Base-by-base conservation (phyloP, 257 asterid species). In the Asclepias syriaca region DNA sequence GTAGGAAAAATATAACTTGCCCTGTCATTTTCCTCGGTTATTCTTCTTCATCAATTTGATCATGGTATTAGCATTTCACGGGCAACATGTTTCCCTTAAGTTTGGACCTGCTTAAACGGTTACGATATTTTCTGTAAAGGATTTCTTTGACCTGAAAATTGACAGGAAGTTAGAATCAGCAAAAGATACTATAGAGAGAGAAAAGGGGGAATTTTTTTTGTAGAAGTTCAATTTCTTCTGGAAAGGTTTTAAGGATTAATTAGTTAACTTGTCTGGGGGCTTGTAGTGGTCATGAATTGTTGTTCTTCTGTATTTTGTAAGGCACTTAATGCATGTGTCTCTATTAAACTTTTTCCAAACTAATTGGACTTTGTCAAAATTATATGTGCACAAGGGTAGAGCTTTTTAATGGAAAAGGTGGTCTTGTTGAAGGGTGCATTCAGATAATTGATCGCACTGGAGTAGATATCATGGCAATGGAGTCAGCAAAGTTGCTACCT, bases 401-500 rank as follows among this genome's bases (percentile, higher is more conserved):
- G 90, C 95, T 94, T 77, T 94, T 91, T 79, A 84, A 94, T 79
- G 97, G 98, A 67, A 94, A 94, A 77, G 98, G 98, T 43, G 88
- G 89, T 50, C 81, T 94, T 74, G 83, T 94, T 68, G 95, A 88
- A 81, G 98, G 97, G 6, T 88, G 86, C 75, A 91, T 91, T 78
- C 89, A 86, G 78, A 84, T 78, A 74, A 73, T 90, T 78, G 92
- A 89, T 77, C 91, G 87, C 59, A 77, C 84, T 39, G 96, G 97
- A 68, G 79, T 83, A 55, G 90, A 91, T 72, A 80, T 94, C 77
- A 89, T 82, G 76, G 96, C 96, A 16, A 72, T 87, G 18, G 93
- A 88, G 78, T 71, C 79, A 71, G 90, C 90, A 66, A 87, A 77
- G 85, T 54, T 74, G 56, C 80, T 87, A 48, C 76, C 87, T 79